Conservation (phyloP, 768 basidiomycete species). For the Postia placenta region DNA sequence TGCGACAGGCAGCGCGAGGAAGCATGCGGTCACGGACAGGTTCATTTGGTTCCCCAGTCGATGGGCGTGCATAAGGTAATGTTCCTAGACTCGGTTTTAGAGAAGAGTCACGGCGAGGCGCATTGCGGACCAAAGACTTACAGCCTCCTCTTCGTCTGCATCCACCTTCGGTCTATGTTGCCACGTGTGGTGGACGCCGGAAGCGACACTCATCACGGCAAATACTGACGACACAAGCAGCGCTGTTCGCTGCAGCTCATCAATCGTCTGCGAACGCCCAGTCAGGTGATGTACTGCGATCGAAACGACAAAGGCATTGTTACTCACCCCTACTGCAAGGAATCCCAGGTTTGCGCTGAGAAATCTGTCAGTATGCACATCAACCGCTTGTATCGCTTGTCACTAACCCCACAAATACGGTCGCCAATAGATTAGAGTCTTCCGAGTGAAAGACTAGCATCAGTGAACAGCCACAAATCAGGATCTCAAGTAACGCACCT, state of each 20-base stretch:
- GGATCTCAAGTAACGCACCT: conserved; percentile 17
- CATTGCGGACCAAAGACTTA: too few species aligned
- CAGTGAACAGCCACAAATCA: conserved; percentile 17
- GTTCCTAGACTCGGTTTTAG: too few species aligned
- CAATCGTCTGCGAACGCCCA: neutral
- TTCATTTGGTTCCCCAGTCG: conserved; percentile 9
- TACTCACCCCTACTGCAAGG: neutral
- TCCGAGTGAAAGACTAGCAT: neutral
- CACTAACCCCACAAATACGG: neutral
- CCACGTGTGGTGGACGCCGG: neutral
- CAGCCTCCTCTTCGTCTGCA: neutral
- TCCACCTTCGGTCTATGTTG: neutral
- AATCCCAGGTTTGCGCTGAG: neutral
- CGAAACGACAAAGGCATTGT: neutral
- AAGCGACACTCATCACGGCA: neutral
- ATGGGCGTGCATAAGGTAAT: conserved; percentile 14
- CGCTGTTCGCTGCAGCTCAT: neutral
- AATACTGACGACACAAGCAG: neutral
- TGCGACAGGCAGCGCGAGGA: conserved; percentile 21
- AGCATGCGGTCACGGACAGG: conserved; percentile 17
- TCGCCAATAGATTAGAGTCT: neutral
- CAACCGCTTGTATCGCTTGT: neutral
- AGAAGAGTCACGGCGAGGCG: too few species aligned
- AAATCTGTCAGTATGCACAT: neutral
- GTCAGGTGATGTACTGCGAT: neutral